Base-by-base conservation (phyloP, 306 rosid genomes). In the Medicago arabica region DNA sequence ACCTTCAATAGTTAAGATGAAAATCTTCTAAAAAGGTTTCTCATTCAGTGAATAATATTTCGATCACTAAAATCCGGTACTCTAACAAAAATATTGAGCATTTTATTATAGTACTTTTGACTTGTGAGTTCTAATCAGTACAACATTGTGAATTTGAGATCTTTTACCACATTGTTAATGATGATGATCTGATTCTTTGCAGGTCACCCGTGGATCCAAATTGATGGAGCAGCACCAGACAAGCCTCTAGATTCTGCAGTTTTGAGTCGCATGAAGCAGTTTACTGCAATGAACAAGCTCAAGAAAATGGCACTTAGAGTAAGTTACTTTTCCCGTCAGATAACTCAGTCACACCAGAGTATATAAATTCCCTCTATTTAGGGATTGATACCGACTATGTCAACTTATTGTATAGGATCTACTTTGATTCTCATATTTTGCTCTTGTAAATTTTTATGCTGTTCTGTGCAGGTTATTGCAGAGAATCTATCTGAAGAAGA, bases 261-360 rank as follows among this genome's bases (percentile, higher is more conserved):
- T 76, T 84, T 93, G 75, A 91, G 85, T 86, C 97, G 96, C 61
- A 74, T 93, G 80, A 91, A 91, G 76, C 96, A 89, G 83, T 91
- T 93, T 77, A 82, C 93, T 78, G 96, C 96, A 9, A 91, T 89
- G 97, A 84, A 88, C 92, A 93, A 88, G 75, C 88, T 93, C 60
- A 93, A 94, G 85, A 94, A 87, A 86, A 90, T 94, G 93, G 98
- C 93, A 81, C 95, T 92, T 9, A 90, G 95, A 84, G 98, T 94
- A 84, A 67, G 91, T 90, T 70, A 34, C 69, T 43, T 63, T 53
- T 50, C 31, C 44, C 3, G 13, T 34, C 67, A 7, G 21, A 15
- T 15, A 28, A 61, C 67, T 34, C 38, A 11, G 6, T 55, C 61
- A 19, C 21, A 17, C 61, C 2, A 0, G 6, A 19, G 61, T 18